Evolutionary conservation across 2,329 filamentous ascomycete genomes (phyloP), one percentile per base, ranked within the genome.

Genomic region (Fusarium caatingaense): DNA sequence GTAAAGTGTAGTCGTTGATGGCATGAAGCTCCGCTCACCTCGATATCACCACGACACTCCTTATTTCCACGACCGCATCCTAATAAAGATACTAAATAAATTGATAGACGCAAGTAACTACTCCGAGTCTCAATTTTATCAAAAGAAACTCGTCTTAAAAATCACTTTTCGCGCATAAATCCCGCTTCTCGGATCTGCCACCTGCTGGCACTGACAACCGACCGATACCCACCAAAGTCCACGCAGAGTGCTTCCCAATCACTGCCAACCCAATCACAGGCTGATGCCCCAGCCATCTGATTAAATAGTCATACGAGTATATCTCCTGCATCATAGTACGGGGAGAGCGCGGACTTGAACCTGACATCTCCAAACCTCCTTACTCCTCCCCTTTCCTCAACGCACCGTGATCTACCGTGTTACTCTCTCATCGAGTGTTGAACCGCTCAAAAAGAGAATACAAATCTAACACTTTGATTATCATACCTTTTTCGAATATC

Each of bases 151-250:
- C 45, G 8, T 46, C 10, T n/a, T 15, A 12, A n/a, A n/a, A 47
- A 47, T 47, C 18, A 28, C 45, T 9, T 25, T 13, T 9, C 18
- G 23, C 4, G 15, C 25, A 20, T 47, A 28, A 28, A 47, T 9
- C 4, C 20, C 18, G 6, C 15, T 18, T 20, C 55, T 41, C 16
- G 40, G 32, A 6, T 21, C 53, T 45, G 48, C 25, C 61, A 48
- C 32, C 20, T 66, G 28, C 42, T 62, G 53, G 41, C 66, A 70
- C 66, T 69, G 66, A 45, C 21, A 41, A 40, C 21, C 56, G 45
- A 30, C 44, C 46, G 57, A 23, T 66, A 42, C 32, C 37, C 13
- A 18, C 9, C 21, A 20, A 30, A 37, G 34, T 28, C 10, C 2
- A 28, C 10, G 18, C 34, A 53, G 49, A 25, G 12, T 21, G 16